Evolutionary conservation across 2,329 filamentous ascomycete species (phyloP).

Genomic region (Aspergillus sp.): DNA sequence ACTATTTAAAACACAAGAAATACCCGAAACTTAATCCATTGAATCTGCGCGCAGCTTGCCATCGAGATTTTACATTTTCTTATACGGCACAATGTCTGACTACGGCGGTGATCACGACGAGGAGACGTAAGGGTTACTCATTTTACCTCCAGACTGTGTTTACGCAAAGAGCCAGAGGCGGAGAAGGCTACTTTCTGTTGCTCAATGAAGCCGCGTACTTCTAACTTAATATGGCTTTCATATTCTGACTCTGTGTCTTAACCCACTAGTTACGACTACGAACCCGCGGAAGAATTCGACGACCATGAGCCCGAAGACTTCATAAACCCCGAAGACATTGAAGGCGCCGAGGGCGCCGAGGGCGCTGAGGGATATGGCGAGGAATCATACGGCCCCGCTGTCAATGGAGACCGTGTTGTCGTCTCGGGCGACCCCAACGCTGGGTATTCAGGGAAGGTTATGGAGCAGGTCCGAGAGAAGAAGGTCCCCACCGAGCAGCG

Average conservation of each 20-base stretch:
- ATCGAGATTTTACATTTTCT: constrained; percentile 4
- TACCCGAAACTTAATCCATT: background rate
- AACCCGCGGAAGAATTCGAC: constrained; percentile 57
- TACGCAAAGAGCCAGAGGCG: too few species aligned
- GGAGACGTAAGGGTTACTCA: constrained; percentile 44
- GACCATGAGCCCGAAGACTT: constrained; percentile 57
- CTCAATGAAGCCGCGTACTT: background rate
- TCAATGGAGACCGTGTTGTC: constrained; percentile 35
- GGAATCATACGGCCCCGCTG: constrained; percentile 26
- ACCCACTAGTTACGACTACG: constrained; percentile 38
- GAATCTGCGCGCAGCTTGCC: constrained; percentile 6
- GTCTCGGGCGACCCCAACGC: constrained; percentile 47
- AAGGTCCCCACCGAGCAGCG: constrained; percentile 83
- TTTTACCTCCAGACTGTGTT: constrained; percentile 1
- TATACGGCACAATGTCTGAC: constrained; percentile 55
- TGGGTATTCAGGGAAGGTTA: constrained; percentile 43
- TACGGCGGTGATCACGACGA: constrained; percentile 59
- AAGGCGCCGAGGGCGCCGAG: constrained; percentile 45
- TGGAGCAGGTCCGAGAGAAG: constrained; percentile 60
- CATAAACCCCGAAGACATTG: constrained; percentile 47
- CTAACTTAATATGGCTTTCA: background rate
- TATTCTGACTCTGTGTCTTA: constrained; percentile 15
- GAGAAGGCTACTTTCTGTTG: too few species aligned
- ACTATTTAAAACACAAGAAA: constrained; percentile 4
- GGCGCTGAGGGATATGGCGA: constrained; percentile 49